These are phyloP conservation scores for Aspergillus sp. DNA, from an alignment of 2,329 filamentous ascomycete genomes.

Conservation along the genomic window DNA sequence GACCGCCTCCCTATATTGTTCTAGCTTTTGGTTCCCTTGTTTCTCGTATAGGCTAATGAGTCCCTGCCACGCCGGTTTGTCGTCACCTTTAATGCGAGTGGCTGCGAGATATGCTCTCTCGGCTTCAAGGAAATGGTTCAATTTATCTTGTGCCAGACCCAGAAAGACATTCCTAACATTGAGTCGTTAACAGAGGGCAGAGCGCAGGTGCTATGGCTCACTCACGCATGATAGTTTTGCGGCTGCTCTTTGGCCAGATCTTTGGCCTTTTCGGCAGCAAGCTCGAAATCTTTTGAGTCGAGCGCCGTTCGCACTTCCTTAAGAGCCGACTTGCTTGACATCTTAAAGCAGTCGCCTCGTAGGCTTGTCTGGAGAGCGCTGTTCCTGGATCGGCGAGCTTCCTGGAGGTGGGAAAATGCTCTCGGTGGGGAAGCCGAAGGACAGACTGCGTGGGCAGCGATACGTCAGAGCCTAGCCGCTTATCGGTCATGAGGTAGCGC, in stretches of 20 bases:
- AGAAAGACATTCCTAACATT: slow-evolving; percentile 73
- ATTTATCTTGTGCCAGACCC: slow-evolving; percentile 79
- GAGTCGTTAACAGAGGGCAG: slow-evolving; percentile 12
- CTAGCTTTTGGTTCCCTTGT: slow-evolving; percentile 67
- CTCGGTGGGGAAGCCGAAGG: slow-evolving; percentile 9
- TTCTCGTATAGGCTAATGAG: slow-evolving; percentile 82
- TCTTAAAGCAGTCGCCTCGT: slow-evolving; percentile 26
- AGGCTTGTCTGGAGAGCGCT: slow-evolving; percentile 8
- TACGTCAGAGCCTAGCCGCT: slow-evolving; percentile 14
- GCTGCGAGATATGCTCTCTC: slow-evolving; percentile 75
- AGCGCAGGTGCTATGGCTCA: slow-evolving; percentile 8
- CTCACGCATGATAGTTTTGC: slow-evolving; percentile 78
- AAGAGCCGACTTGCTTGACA: slow-evolving; percentile 66
- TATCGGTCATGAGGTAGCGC: slow-evolving; percentile 2
- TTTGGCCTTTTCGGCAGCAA: slow-evolving; percentile 68
- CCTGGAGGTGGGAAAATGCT: slow-evolving; percentile 9
- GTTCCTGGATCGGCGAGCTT: slow-evolving; percentile 1
- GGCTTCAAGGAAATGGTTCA: slow-evolving; percentile 68
- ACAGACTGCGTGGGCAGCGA: slow-evolving; percentile 3
- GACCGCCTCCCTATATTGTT: slow-evolving; percentile 71
- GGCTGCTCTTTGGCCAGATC: slow-evolving; percentile 70
- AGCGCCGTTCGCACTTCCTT: slow-evolving; percentile 80
- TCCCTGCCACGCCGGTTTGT: slow-evolving; percentile 88
- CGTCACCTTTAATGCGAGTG: slow-evolving; percentile 67
- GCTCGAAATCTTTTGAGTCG: slow-evolving; percentile 75